Base-by-base conservation (phyloP, 129 eudicot genomes). In the Oenanthe sinensis region DNA sequence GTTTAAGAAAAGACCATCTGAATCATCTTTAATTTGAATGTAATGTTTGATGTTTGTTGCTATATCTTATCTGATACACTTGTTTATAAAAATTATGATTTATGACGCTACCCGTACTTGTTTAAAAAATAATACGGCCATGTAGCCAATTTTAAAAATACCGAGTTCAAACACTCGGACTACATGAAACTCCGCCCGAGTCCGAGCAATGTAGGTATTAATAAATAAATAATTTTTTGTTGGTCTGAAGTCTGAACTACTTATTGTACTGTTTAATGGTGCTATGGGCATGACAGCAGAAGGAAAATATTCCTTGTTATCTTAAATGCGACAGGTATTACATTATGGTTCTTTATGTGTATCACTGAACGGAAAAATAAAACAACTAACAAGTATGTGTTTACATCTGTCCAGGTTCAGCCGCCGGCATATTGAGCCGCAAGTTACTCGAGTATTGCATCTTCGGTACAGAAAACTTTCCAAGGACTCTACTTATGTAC, bases 401-500 rank as follows among this genome's bases (percentile, higher is more conserved):
- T 71, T 26, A 63, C 15, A 43, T 70, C 1, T 50, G 14, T 85
- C 79, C 96, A 95, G 98, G 98, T 70, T 87, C 98, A 75, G 80
- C 89, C 20, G 70, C 88, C 20, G 85, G 89, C 48, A 82, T 92
- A n/a, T 80, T 95, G 77, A 92, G 87, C 77, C 99, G 99, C 45
- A 89, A 87, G 80, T 88, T 95, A 75, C 81, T 92, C 43, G 95
- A 95, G 82, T 95, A 76, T 80, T 87, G 93, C 86, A 87, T 95
- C 52, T 45, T 88, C 80, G 96, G 99, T n/a, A 86, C 86, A 4
- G 97, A 95, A 78, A 95, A 95, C 85, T 83, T 95, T 36, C 97
- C 99, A 6, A 84, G 99, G 76, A 88, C 89, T 71, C 87, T 95
- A 6, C 88, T 95, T 8, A 95, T 95, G 99, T 95, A 95, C 87